phyloP scores from a whole-genome alignment of 257 asterid species.

The Anisodus tanguticus region DNA sequence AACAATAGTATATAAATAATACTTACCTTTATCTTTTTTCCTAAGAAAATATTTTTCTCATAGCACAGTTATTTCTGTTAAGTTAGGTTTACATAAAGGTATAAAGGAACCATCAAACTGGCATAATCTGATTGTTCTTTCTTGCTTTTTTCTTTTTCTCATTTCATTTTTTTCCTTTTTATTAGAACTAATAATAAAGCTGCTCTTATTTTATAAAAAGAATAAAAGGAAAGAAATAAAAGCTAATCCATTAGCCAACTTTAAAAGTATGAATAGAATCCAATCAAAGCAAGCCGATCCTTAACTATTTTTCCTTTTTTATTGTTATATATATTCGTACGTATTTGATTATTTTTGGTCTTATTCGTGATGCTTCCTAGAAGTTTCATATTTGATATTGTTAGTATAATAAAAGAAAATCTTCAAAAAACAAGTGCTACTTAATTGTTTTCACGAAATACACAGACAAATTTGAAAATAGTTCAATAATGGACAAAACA shows the following conservation, averaged over 20 bases:
- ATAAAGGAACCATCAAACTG: not conserved
- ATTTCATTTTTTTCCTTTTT: not conserved
- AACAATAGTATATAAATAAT: not conserved
- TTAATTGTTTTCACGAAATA: too few species aligned
- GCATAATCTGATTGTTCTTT: slow-evolving; percentile 13
- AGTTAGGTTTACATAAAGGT: slow-evolving; percentile 23
- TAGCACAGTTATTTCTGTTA: slow-evolving; percentile 26
- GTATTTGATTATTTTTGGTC: slow-evolving; percentile 1
- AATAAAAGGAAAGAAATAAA: not conserved
- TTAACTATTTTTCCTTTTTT: not conserved
- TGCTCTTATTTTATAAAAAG: slow-evolving; percentile 18
- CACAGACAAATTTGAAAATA: not conserved
- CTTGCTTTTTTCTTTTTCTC: not conserved
- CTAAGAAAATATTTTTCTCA: not conserved
- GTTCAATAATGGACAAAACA: slow-evolving; percentile 16
- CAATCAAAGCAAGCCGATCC: not conserved
- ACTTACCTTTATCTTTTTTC: not conserved
- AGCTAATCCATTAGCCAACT: not conserved
- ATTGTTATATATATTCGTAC: not conserved
- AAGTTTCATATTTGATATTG: not conserved
- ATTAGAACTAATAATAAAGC: not conserved
- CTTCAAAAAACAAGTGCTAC: not conserved
- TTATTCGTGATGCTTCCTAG: not conserved
- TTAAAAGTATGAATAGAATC: slow-evolving; percentile 12
- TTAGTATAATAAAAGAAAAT: not conserved